Base-by-base conservation (phyloP, 2,329 filamentous ascomycete species). In the Orbilia oligospora region DNA sequence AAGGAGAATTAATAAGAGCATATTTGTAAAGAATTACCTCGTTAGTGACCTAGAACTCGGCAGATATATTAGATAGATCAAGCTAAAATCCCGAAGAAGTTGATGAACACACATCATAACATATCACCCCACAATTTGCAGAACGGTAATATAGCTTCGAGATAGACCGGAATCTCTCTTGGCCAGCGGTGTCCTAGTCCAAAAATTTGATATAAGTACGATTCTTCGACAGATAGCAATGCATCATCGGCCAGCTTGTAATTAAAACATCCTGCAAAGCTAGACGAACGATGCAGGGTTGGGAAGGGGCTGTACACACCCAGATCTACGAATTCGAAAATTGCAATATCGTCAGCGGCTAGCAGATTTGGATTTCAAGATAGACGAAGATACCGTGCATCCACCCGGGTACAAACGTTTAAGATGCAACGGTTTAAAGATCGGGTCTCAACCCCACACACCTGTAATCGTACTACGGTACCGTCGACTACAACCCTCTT, bases 81-180 rank as follows among this genome's bases (percentile, higher is more conserved):
- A 48, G 3, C 24, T 9, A 5, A 33, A 22, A 24, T 24, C n/a
- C 38, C 3, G n/a, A 16, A 4, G 14, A n/a, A 33, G 18, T 6
- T 20, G 9, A 22, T 20, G 33, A 38, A 65, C 75, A 30, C 48
- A 83, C 82, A 73, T 83, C 82, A 56, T 83, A 83, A 51, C 81
- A 82, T 44, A 83, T 81, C 33, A 83, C 82, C 27, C 73, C 73
- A 22, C 73, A 78, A 30, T 79, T 70, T 46, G 76, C 76, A 22
- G 76, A 94, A 83, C 95, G 92, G 86, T 99, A 99, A 87, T 98
- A 98, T 68, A 99, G 90, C 71, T 94, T 91, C 9, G 93, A 97
- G 83, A 99, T 98, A 80, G 92, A 94, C 82, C 95, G 90, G 84
- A 98, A 99, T 71, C 95, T 90, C 86, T 99, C 95, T 84, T 99